Conservation (phyloP, 2,329 filamentous ascomycete genomes). For the Biscogniauxia marginata region DNA sequence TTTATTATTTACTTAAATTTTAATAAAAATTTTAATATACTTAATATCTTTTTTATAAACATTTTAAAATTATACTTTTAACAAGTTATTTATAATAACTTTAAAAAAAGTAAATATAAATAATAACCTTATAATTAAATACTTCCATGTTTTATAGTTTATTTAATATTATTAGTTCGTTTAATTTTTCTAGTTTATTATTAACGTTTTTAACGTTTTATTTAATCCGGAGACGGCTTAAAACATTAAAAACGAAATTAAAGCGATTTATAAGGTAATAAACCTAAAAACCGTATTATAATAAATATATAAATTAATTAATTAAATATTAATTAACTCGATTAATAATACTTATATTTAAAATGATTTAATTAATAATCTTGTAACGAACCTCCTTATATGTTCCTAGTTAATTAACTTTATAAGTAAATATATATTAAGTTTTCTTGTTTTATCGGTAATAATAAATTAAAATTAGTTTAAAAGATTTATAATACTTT, state of each 20-base stretch:
- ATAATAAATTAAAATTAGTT: too few species aligned
- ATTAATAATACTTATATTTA: background rate
- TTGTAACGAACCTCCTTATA: background rate
- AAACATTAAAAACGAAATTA: background rate
- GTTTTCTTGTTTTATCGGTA: too few species aligned
- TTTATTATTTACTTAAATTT: background rate
- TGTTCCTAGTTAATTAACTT: too few species aligned
- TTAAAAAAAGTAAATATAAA: background rate
- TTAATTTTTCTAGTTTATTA: background rate
- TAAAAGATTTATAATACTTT: too few species aligned
- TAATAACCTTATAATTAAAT: too few species aligned
- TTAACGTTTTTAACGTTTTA: background rate
- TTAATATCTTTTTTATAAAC: background rate
- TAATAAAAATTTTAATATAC: background rate
- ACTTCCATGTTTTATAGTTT: too few species aligned
- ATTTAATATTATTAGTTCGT: background rate
- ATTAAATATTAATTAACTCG: background rate
- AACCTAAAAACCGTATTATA: background rate
- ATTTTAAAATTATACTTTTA: too few species aligned
- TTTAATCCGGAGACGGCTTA: too few species aligned
- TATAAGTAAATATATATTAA: too few species aligned
- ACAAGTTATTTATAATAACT: background rate
- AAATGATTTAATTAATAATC: background rate
- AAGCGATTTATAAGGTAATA: background rate
- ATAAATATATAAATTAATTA: background rate